Base-by-base conservation (phyloP, 176 grass and related monocot species). In the Rhynchospora tenuis region DNA sequence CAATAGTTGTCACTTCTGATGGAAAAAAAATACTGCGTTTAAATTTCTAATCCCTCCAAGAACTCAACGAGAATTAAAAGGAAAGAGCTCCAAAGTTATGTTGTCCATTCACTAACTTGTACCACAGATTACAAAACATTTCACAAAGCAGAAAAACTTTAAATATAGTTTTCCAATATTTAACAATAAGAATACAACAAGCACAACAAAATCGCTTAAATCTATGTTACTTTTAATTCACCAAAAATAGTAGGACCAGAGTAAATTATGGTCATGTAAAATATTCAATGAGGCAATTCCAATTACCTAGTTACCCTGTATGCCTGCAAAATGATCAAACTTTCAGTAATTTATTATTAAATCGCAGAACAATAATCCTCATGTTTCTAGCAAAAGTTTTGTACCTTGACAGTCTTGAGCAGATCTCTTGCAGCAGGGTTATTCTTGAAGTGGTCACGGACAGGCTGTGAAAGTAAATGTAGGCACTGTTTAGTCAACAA, bases 401-500 rank as follows among this genome's bases (percentile, higher is more conserved):
- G 33, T 93, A 94, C 92, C 95, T 94, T 98, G 4, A 98, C 87
- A 50, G 86, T 89, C 81, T 94, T 94, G 33, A 98, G 86, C 43
- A 98, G 84, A 79, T 93, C 86, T 84, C 88, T 94, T 52, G 89
- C 92, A 59, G 89, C 84, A 8, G 10, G 93, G 29, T 86, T 83
- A 65, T 76, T 93, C 64, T 93, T 94, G 85, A 98, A 93, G 64
- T 94, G 92, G 16, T 98, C 89, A 44, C 92, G 90, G 3, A 98
- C 87, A 88, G 95, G 95, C 95, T 98, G 82, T 26, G 88, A 87
- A 80, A 88, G 64, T 4, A 46, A 14, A 78, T 29, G 71, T 46
- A 16, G 31, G 31, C 0, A 51, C 11, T 6, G 63, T 67, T 59
- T 70, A 13, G n/a, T 5, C 47, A 75, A 59, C 8, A 9, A 15